Percentiles rank a stretch among this genome's conserved stretches.
phyloP scores from a whole-genome alignment of 148 eudicot species.

The Fagopyrum homotropicum region DNA sequence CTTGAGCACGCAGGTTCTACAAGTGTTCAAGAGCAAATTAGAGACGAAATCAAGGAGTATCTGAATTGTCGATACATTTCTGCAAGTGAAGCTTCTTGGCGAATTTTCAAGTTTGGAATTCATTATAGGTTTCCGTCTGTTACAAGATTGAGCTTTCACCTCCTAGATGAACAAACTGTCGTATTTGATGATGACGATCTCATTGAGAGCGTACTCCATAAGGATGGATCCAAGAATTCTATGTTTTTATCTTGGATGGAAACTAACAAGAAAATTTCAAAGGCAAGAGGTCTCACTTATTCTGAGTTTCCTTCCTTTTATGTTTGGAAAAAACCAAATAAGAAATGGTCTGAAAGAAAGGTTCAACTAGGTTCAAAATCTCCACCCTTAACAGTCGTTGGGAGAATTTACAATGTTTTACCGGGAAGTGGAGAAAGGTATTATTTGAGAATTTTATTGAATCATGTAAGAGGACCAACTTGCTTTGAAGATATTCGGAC shows the following conservation, averaged over 20 bases:
- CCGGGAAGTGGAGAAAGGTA: not conserved
- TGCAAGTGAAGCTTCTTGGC: not conserved
- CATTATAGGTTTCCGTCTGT: not conserved
- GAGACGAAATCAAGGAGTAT: not conserved
- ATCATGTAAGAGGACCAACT: not conserved
- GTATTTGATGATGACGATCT: not conserved
- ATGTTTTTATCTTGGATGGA: not conserved
- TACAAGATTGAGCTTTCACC: not conserved
- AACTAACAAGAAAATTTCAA: not conserved
- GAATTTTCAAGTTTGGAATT: not conserved
- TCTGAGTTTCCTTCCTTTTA: not conserved
- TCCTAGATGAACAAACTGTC: not conserved
- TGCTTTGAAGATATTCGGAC: not conserved
- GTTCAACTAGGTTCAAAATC: not conserved
- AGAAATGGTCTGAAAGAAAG: not conserved
- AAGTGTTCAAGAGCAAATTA: too few species aligned
- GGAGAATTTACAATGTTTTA: not conserved
- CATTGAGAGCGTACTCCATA: not conserved
- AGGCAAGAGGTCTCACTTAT: not conserved
- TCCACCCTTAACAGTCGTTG: too few species aligned
- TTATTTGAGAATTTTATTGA: not conserved
- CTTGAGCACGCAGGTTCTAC: too few species aligned
- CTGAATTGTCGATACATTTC: not conserved
- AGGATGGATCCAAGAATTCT: not conserved
- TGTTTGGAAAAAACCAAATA: not conserved